Base-by-base conservation (phyloP, 2,329 filamentous ascomycete genomes). In the Pseudogymnoascus sp. region DNA sequence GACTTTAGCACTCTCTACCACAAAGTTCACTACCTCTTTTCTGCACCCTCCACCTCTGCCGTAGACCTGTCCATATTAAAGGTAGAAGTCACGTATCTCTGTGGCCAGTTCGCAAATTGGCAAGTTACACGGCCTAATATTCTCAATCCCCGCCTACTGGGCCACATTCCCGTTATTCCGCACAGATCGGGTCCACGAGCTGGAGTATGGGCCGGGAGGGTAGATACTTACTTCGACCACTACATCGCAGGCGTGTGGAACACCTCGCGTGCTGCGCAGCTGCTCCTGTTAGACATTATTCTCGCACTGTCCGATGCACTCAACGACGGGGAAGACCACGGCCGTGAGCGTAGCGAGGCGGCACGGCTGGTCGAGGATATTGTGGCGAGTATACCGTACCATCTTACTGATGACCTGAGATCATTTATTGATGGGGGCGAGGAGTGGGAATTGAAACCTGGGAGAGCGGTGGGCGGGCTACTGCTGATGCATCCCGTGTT, bases 241-340 rank as follows among this genome's bases (percentile, higher is more conserved):
- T 85, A 80, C 77, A 80, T 83, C 42, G 79, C 79, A 19, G 81
- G 78, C 65, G 76, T 84, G 5, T 82, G 79, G 78, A 86, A 85
- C 70, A 75, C 82, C 74, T 75, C 78, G 67, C 77, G 83, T 14
- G 77, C 79, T 14, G 77, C 79, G 7, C 77, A 83, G 4, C 74
- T 86, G 33, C 77, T 82, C 42, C 75, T 85, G 13, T 76, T 79
- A 4, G 78, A 80, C 19, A 72, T 84, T 21, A 78, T 80, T 60
- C 80, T 86, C 10, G 65, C 61, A 7, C 31, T 64, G 4, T 67
- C 64, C 7, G 35, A 63, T 1, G 37, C 7, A 7, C 29, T 61
- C 33, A 35, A 56, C 5, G 19, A 63, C 3, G 14, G 6, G 29
- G 50, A 65, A 44, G 50, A 59, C 21, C 31, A 37, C 16, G n/a